These are phyloP conservation scores for Bryoglossum gracile DNA, from an alignment of 495 filamentous ascomycete species.

Conservation along the genomic window DNA sequence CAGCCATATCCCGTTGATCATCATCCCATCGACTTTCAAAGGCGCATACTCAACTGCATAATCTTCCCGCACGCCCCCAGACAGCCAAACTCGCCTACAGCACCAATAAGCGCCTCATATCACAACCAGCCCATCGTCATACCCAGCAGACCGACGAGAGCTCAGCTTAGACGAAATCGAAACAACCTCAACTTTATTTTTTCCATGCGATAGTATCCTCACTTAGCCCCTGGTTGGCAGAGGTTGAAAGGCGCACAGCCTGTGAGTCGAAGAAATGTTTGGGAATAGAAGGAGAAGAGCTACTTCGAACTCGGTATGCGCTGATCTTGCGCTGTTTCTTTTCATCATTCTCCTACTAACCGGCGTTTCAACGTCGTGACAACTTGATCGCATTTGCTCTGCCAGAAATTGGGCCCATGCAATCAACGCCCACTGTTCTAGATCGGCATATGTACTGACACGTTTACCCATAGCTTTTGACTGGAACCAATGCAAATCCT, in stretches of 20 bases:
- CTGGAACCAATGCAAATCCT: slow-evolving; percentile 54
- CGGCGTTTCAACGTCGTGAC: slow-evolving; percentile 3
- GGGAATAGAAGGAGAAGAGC: slow-evolving; percentile 41
- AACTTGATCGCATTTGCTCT: slow-evolving; percentile 8
- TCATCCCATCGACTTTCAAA: too few relatives aligned
- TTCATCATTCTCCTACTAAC: too few relatives aligned
- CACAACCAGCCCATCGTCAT: slow-evolving; percentile 19
- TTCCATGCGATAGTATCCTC: slow-evolving; percentile 20
- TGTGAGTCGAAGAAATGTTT: slow-evolving; percentile 42
- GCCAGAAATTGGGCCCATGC: too few relatives aligned
- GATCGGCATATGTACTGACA: slow-evolving; percentile 17
- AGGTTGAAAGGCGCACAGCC: slow-evolving; percentile 15
- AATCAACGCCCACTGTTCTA: too few relatives aligned
- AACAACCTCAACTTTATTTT: slow-evolving; percentile 6
- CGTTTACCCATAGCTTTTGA: slow-evolving; percentile 44
- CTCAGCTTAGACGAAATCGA: neutral
- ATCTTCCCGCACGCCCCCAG: too few relatives aligned
- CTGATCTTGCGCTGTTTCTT: neutral
- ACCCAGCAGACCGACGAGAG: too few relatives aligned
- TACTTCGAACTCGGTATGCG: slow-evolving; percentile 48
- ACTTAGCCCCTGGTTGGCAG: slow-evolving; percentile 25
- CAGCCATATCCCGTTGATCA: too few relatives aligned
- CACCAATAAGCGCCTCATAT: slow-evolving; percentile 3
- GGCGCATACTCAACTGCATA: too few relatives aligned
- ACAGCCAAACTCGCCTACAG: neutral